Evolutionary conservation across 192 early-diverging fungal species (phyloP).

Genomic region (Cetraspora pellucida): DNA sequence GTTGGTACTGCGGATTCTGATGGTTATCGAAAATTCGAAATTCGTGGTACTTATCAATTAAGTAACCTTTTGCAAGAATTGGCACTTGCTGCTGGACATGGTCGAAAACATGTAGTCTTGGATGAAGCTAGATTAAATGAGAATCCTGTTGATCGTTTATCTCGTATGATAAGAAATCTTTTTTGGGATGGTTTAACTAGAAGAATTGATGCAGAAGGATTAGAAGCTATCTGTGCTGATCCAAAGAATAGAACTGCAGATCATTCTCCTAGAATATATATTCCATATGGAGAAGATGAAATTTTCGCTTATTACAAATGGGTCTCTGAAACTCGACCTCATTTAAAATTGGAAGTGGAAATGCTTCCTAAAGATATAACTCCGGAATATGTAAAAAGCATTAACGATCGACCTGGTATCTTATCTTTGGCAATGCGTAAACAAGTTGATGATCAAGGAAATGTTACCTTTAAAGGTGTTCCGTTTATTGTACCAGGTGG

Average conservation of each 20-base stretch:
- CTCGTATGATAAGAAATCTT: slow-evolving; percentile 85
- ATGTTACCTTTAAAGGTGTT: slow-evolving; percentile 65
- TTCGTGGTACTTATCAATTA: slow-evolving; percentile 94
- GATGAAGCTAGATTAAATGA: slow-evolving; percentile 90
- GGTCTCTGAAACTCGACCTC: slow-evolving; percentile 63
- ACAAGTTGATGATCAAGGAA: slow-evolving; percentile 51
- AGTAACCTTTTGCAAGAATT: slow-evolving; percentile 96
- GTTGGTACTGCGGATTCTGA: slow-evolving; percentile 84
- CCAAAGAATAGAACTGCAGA: slow-evolving; percentile 84
- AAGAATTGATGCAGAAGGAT: slow-evolving; percentile 78
- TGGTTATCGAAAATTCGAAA: slow-evolving; percentile 85
- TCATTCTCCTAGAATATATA: slow-evolving; percentile 86
- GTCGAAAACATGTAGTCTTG: slow-evolving; percentile 83
- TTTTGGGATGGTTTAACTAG: slow-evolving; percentile 98
- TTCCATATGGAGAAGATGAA: slow-evolving; percentile 80
- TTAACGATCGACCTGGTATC: slow-evolving; percentile 90
- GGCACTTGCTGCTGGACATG: slow-evolving; percentile 85
- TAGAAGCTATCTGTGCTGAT: slow-evolving; percentile 90
- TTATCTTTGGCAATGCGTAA: slow-evolving; percentile 75
- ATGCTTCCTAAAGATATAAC: slow-evolving; percentile 84
- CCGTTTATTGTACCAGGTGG: slow-evolving; percentile 98
- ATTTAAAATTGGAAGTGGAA: slow-evolving; percentile 79
- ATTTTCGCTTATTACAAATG: slow-evolving; percentile 80
- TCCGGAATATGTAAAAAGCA: slow-evolving; percentile 85
- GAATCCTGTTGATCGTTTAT: slow-evolving; percentile 90